A percentile compares a stretch with the other conserved stretches of the same genome.
Conservation (phyloP, 2,329 filamentous ascomycete species). For the Trichoderma sp. region DNA sequence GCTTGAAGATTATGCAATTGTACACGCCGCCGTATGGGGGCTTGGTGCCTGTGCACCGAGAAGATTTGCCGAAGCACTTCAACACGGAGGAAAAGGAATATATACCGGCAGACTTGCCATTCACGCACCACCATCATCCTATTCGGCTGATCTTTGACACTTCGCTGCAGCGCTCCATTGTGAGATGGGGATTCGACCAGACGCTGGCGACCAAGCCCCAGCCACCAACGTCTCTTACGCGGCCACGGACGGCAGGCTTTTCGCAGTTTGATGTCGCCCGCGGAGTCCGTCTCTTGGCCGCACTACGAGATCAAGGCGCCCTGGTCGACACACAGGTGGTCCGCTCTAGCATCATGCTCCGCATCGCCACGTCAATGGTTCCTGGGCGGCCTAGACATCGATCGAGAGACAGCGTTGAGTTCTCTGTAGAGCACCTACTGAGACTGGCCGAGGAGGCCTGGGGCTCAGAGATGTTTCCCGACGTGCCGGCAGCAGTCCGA, state of each 20-base stretch:
- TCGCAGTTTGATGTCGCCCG: slow-evolving; percentile 41
- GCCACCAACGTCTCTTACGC: slow-evolving; percentile 26
- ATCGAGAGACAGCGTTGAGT: slow-evolving; percentile 39
- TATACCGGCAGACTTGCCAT: slow-evolving; percentile 47
- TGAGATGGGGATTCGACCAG: slow-evolving; percentile 52
- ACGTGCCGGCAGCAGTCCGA: slow-evolving; percentile 31
- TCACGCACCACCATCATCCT: slow-evolving; percentile 49
- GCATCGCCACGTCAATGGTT: slow-evolving; percentile 38
- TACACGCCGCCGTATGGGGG: slow-evolving; percentile 39
- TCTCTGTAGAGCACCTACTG: slow-evolving; percentile 39
- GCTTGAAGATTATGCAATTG: slow-evolving; percentile 47
- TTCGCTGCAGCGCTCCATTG: slow-evolving; percentile 44
- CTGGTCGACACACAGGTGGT: slow-evolving; percentile 41
- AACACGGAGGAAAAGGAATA: slow-evolving; percentile 29
- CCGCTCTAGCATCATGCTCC: slow-evolving; percentile 36
- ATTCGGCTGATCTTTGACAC: slow-evolving; percentile 50
- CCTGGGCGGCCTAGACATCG: slow-evolving; percentile 37
- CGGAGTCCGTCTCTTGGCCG: slow-evolving; percentile 43
- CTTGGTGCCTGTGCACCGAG: slow-evolving; percentile 48
- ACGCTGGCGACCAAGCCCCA: slow-evolving; percentile 36
- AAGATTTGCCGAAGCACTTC: slow-evolving; percentile 44
- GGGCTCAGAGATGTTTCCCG: slow-evolving; percentile 40
- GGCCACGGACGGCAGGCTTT: slow-evolving; percentile 25
- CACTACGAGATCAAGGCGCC: slow-evolving; percentile 42
- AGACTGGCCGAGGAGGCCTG: slow-evolving; percentile 41